phyloP scores from a whole-genome alignment of 1,139 yeast genomes.

The Protomyces lactucae-debilis region DNA sequence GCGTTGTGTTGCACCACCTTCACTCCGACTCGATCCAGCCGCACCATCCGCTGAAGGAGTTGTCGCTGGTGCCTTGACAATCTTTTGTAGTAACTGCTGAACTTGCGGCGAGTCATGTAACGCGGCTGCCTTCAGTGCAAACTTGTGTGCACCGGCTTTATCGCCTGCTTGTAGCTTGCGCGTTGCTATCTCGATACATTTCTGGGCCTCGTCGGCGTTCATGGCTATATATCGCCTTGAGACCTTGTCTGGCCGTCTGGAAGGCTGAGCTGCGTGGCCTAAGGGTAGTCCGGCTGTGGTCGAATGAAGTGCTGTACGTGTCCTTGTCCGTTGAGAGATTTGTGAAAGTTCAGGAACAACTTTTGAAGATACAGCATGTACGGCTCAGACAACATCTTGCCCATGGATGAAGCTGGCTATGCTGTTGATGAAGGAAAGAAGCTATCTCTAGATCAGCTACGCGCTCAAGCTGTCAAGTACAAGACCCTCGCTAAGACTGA shows the following conservation, averaged over 20 bases:
- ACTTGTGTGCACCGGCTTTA: slow-evolving; percentile 26
- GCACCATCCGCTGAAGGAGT: not conserved
- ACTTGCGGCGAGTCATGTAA: slow-evolving; percentile 27
- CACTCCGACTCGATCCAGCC: not conserved
- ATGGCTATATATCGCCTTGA: not conserved
- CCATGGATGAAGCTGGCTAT: too few relatives aligned
- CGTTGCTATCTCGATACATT: slow-evolving; percentile 28
- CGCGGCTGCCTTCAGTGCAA: slow-evolving; percentile 28
- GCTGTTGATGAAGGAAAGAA: not conserved
- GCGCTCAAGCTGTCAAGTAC: not conserved
- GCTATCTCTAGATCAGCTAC: not conserved
- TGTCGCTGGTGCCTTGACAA: slow-evolving; percentile 5
- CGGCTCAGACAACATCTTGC: too few relatives aligned
- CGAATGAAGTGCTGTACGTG: too few relatives aligned
- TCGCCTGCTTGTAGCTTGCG: slow-evolving; percentile 26
- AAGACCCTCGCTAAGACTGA: not conserved
- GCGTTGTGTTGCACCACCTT: slow-evolving; percentile 5
- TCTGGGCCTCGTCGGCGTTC: slow-evolving; percentile 23
- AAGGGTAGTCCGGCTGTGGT: too few relatives aligned
- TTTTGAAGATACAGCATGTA: too few relatives aligned
- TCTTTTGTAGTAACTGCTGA: slow-evolving; percentile 18
- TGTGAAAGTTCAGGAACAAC: too few relatives aligned
- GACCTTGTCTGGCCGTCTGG: too few relatives aligned
- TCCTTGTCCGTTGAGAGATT: too few relatives aligned
- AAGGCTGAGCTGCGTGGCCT: too few relatives aligned